Conservation (phyloP, 2,329 filamentous ascomycete species). For the Aureobasidium melanogenum region DNA sequence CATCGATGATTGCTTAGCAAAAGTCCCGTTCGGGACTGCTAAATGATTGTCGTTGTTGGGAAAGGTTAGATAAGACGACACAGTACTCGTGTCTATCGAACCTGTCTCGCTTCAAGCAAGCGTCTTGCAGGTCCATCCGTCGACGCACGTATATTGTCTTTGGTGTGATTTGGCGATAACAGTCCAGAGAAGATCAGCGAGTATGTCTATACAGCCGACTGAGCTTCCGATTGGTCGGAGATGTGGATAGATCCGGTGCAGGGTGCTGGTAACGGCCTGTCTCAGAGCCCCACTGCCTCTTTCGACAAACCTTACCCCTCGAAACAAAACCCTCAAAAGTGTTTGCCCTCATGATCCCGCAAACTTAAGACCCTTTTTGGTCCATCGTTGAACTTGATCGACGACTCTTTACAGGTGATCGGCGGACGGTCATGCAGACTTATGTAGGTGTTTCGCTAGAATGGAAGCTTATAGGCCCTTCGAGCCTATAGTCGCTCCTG, state of each 20-base stretch:
- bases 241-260: slow-evolving; percentile 3
- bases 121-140: not conserved
- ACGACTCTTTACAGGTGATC: not conserved
- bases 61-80: not conserved
- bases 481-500: not conserved
- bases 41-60: not conserved
- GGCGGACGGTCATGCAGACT: not conserved
- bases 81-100: not conserved
- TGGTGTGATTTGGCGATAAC: not conserved
- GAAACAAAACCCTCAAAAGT: not conserved
- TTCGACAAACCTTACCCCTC: not conserved
- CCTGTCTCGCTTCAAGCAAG: not conserved
- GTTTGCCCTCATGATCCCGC: not conserved
- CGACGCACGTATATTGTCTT: not conserved
- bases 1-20: not conserved
- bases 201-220: not conserved
- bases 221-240: not conserved
- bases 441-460: not conserved
- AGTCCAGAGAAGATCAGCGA: not conserved
- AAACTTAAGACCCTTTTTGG: no score
- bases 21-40: not conserved
- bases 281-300: not conserved
- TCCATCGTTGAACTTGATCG: not conserved
- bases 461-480: not conserved
- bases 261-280: not conserved